Conservation (phyloP, 2,329 filamentous ascomycete species). For the Setomelanomma holmii region DNA sequence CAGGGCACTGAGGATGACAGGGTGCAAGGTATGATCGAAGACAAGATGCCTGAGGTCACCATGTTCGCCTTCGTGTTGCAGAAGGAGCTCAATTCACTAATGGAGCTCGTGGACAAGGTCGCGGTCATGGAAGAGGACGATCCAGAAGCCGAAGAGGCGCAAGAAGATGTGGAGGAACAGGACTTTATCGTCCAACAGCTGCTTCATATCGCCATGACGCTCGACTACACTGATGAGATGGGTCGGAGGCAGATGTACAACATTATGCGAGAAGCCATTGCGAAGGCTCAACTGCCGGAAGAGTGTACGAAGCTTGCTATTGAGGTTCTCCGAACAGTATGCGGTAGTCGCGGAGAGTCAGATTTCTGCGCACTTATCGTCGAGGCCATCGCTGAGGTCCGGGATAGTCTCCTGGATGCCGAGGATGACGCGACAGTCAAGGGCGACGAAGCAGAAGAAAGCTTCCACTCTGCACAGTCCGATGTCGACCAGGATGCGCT, state of each 20-base stretch:
- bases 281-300: conserved; percentile 86
- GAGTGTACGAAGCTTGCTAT: conserved; percentile 89
- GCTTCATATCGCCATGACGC: conserved; percentile 85
- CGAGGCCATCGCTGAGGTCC: conserved; percentile 94
- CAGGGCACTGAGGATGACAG: conserved; percentile 75
- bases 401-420: conserved; percentile 83
- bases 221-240: conserved; percentile 98
- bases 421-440: conserved; percentile 64
- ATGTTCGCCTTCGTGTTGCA: conserved; percentile 87
- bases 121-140: conserved; percentile 63
- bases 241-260: conserved; percentile 96
- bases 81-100: conserved; percentile 74
- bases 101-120: conserved; percentile 66
- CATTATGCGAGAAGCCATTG: conserved; percentile 83
- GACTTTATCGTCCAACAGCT: conserved; percentile 97
- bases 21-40: conserved; percentile 78
- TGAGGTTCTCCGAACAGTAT: conserved; percentile 82
- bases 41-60: conserved; percentile 94
- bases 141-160: conserved; percentile 66
- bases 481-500: conserved; percentile 71
- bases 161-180: conserved; percentile 85
- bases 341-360: conserved; percentile 78
- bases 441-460: conserved; percentile 64
- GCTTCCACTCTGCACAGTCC: conserved; percentile 92
- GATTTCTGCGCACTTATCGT: conserved; percentile 87